phyloP scores from a whole-genome alignment of 2,329 filamentous ascomycete genomes.

The Ophiostoma ips region DNA sequence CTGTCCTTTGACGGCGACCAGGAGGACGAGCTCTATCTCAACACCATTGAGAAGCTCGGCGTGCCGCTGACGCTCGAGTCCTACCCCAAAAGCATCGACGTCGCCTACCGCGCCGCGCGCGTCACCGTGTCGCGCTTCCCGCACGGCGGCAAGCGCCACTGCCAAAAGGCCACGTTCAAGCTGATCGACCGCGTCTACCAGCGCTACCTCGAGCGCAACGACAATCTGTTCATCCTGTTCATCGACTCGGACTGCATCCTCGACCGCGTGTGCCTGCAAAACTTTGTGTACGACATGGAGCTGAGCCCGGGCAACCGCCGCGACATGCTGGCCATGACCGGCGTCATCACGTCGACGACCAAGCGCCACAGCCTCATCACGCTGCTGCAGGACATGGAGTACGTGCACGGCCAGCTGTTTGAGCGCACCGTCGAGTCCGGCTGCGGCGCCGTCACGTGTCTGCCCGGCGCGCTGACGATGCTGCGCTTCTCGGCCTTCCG shows the following conservation, averaged over 20 bases:
- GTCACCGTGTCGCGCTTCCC: conserved; percentile 86
- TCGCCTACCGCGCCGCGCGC: conserved; percentile 66
- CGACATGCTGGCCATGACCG: conserved; percentile 95
- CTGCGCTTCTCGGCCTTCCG: conserved; percentile 91
- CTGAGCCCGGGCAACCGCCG: conserved; percentile 81
- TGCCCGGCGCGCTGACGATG: conserved; percentile 91
- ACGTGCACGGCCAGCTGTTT: conserved; percentile 91
- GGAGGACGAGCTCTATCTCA: conserved; percentile 78
- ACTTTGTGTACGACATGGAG: conserved; percentile 98
- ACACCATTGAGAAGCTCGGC: conserved; percentile 71
- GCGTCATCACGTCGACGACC: conserved; percentile 90
- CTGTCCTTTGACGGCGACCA: conserved; percentile 87
- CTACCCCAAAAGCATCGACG: conserved; percentile 83
- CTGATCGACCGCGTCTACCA: conserved; percentile 88
- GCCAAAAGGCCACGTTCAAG: conserved; percentile 84
- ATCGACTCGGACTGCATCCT: conserved; percentile 96
- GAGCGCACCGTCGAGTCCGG: conserved; percentile 91
- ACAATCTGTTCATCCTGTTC: conserved; percentile 90
- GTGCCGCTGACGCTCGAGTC: conserved; percentile 62
- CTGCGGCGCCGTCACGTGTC: conserved; percentile 84
- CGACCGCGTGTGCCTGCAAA: conserved; percentile 82
- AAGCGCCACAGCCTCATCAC: conserved; percentile 81
- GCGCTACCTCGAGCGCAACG: conserved; percentile 72
- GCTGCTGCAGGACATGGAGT: conserved; percentile 93
- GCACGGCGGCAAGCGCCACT: conserved; percentile 86